Base-by-base conservation (phyloP, 371 early-diverging fungal species). In the Mortierella sp. region DNA sequence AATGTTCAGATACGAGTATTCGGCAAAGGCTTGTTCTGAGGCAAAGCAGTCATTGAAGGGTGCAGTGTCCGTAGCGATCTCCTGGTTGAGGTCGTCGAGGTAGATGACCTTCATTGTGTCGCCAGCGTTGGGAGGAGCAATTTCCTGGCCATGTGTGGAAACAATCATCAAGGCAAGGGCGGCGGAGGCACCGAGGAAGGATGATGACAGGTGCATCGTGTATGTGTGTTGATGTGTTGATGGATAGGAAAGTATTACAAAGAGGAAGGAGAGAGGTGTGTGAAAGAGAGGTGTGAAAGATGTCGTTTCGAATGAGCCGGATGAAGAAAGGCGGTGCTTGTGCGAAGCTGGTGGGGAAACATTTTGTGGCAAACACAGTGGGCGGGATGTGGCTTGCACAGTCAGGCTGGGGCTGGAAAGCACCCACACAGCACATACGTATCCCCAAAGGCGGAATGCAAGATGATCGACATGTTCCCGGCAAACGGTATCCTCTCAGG, bases 1-100 rank as follows among this genome's bases (percentile, higher is more conserved):
- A 40, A 74, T 40, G 43, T 58, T 74, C 34, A 74, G 24, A 31
- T 56, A 74, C 2, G 76, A 67, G 50, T 74, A 74, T 22, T 46
- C 40, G 13, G 29, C 22, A 48, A 67, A 67, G 57, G 76, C 68
- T 2, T 31, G 45, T 46, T 74, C 68, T 9, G 68, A 63, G 16
- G 67, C 47, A 21, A 53, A 54, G 45, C 76, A 74, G 48, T 37
- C 46, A 53, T 67, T 63, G 61, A 59, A 67, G 27, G 44, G 34
- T 25, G 48, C 60, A 6, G 39, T 44, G 22, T 74, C 76, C 9
- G 31, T 21, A 16, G 55, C 68, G 24, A 60, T 60, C 13, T 27
- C 60, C 41, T 27, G 40, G 50, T 67, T 74, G 60, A 37, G 29
- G 45, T 74, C 67, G 40, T 74, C 60, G 13, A 6, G 8, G 54